Evolutionary conservation across 2,329 filamentous ascomycete species (phyloP).

Genomic region (Mycosphaerella arachidis): DNA sequence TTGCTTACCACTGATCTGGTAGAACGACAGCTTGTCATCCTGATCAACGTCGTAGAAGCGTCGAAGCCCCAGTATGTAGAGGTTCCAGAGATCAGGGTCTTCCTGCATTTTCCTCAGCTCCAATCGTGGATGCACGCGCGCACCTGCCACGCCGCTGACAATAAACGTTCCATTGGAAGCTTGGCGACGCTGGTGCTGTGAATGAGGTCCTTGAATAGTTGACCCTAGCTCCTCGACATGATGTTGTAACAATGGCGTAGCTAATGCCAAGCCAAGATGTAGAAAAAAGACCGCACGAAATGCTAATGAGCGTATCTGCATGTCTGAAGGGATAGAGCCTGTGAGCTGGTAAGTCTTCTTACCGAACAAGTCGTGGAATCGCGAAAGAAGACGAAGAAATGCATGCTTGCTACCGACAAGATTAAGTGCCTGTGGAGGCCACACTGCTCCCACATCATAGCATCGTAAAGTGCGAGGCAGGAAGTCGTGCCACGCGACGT

Average conservation of each 20-base stretch:
- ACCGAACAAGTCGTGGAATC: background rate
- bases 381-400: background rate
- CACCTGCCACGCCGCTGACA: slow-evolving; percentile 31
- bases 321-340: background rate
- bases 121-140: slow-evolving; percentile 45
- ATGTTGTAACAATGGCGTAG: slow-evolving; percentile 15
- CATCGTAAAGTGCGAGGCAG: background rate
- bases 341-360: background rate
- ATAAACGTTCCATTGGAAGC: slow-evolving; percentile 15
- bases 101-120: slow-evolving; percentile 65
- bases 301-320: background rate
- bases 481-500: background rate
- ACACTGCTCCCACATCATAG: background rate
- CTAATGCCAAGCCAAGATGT: background rate
- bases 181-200: slow-evolving; percentile 16
- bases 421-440: background rate
- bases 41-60: slow-evolving; percentile 67
- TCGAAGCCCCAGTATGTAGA: slow-evolving; percentile 71
- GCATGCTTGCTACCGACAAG: background rate
- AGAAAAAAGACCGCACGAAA: background rate
- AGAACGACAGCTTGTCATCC: slow-evolving; percentile 65
- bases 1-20: slow-evolving; percentile 66
- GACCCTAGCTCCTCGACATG: slow-evolving; percentile 15
- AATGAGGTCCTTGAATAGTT: background rate
- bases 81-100: slow-evolving; percentile 65